These are phyloP conservation scores for Sporothrix phasma DNA, from an alignment of 2,329 filamentous ascomycete species.

Conservation along the genomic window DNA sequence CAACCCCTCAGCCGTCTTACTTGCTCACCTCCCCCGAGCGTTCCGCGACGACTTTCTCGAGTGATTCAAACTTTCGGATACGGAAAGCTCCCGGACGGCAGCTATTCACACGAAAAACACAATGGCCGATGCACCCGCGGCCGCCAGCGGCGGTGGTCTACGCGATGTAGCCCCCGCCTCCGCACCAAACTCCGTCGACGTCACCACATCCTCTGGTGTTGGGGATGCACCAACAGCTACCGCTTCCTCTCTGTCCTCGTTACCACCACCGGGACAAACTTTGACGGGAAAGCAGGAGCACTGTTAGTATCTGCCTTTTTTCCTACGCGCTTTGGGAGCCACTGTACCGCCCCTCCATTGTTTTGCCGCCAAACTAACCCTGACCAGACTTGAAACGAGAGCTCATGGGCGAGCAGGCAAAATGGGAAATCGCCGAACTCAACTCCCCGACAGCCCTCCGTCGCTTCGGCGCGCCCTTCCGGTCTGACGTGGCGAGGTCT, in stretches of 20 bases:
- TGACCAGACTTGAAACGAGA: slow-evolving; percentile 82
- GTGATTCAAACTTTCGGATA: background rate
- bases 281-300: slow-evolving; percentile 97
- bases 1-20: background rate
- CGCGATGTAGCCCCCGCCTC: background rate
- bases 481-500: slow-evolving; percentile 82
- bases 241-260: slow-evolving; percentile 20
- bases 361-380: background rate
- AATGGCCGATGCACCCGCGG: background rate
- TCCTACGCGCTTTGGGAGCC: no score
- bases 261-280: slow-evolving; percentile 34
- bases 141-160: background rate
- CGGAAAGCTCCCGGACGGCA: background rate
- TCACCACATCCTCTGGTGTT: slow-evolving; percentile 8
- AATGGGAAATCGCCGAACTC: slow-evolving; percentile 82
- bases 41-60: background rate
- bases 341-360: background rate
- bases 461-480: slow-evolving; percentile 91
- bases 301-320: slow-evolving; percentile 44
- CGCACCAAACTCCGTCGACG: slow-evolving; percentile 9
- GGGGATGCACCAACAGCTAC: background rate
- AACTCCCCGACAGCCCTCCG: slow-evolving; percentile 91
- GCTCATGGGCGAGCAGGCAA: slow-evolving; percentile 80
- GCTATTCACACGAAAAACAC: background rate
- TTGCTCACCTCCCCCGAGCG: background rate